Evolutionary conservation across 2,329 filamentous ascomycete genomes (phyloP), one percentile per base, ranked within the genome.

Genomic region (Rutstroemia sp.): DNA sequence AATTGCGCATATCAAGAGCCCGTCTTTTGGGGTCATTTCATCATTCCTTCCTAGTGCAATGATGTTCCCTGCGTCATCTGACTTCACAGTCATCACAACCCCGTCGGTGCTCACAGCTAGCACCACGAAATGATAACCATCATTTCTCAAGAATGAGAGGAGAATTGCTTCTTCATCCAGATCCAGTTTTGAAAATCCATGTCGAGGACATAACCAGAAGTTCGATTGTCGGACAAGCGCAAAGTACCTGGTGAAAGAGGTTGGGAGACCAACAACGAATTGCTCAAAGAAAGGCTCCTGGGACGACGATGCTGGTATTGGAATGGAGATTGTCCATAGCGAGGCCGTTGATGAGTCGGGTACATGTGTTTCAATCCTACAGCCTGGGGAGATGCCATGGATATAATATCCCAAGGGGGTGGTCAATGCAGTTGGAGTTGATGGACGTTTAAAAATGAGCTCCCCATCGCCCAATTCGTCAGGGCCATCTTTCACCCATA

Each of bases 31-130:
- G 30, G 30, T 12, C 10, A 16, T 41, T n/a, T 23, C 21, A 23
- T 61, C 58, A 25, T 59, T 61, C 25, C 49, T 54, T 12, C 39
- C 51, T 16, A 56, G 18, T 9, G 37, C 21, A 10, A 53, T 16
- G 2, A 61, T 34, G 6, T 21, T 59, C 16, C 59, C 59, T 14
- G 57, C 18, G 0, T 23, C 18, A 41, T 52, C 51, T 12, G 58
- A 47, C 37, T 48, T 54, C 6, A 61, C 14, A 0, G 54, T 52
- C 10, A 39, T 56, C 8, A 51, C 41, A 25, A 58, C 39, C 19
- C 56, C 58, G 46, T 59, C 23, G 12, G 59, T 23, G 27, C 59
- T 61, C 41, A 61, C 8, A 12, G 54, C 58, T 45, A 61, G 48
- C 37, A 61, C 37, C 9, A 57, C 52, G 9, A 60, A 23, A 27